Base-by-base conservation (phyloP, 1,139 yeast genomes). In the Lodderomyces oxycetoniae region DNA sequence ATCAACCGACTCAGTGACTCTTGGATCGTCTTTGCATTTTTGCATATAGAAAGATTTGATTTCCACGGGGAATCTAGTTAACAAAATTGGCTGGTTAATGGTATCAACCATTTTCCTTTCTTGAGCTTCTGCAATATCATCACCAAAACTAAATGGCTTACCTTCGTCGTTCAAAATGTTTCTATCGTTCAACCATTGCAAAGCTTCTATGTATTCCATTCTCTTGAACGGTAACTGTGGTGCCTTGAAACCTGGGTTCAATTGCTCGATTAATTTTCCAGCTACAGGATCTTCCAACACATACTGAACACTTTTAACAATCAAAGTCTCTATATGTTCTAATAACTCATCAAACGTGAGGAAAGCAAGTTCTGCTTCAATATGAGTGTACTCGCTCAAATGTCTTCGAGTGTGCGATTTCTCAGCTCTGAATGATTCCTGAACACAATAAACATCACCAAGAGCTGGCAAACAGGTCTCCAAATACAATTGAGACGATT, bases 371-470 rank as follows among this genome's bases (percentile, higher is more conserved):
- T 91, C 99, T 33, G 89, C 85, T 69, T 91, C 99, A 51, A 91
- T 79, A 57, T 91, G 99, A 24, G 98, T 93, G 64, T 88, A 93
- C 66, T 93, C 99, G 42, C 93, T 79, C 61, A 93, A 73, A 62
- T 93, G 99, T 69, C 99, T 86, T 71, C 98, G 85, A 39, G 99
- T 93, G 67, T 93, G 98, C 12, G 97, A 88, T 59, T 88, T 86
- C 70, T 93, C 99, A 42, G 99, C 99, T 63, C 99, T 82, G 83
- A 93, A 93, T 11, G 97, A 88, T 67, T 93, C 99, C 66, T 91
- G 98, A 50, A 93, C 77, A 72, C 96, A 86, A 74, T 77, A 93
- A 40, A 89, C 97, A 57, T 93, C 97, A 56, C 98, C 98, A 45
- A 93, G 71, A 9, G 97, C 81, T 17, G 99, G 96, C 48, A 91